Conservation (phyloP, 2,329 filamentous ascomycete species). For the Madurella fahalii region DNA sequence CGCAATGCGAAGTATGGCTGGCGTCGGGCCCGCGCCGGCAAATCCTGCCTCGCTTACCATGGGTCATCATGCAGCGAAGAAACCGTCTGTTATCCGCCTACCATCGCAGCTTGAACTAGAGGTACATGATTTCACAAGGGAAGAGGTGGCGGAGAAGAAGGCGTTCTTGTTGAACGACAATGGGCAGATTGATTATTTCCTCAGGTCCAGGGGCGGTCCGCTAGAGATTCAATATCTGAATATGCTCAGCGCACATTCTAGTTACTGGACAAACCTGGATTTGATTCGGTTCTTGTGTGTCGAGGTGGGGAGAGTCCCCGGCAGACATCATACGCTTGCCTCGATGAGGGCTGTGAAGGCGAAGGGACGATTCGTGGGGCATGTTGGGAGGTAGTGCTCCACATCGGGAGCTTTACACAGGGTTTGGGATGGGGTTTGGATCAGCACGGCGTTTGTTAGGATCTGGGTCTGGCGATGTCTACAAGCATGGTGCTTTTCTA, state of each 20-base stretch:
- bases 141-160: conserved; percentile 87
- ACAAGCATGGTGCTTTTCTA: too few relatives aligned
- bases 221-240: conserved; percentile 95
- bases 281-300: conserved; percentile 87
- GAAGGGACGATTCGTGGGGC: conserved; percentile 33
- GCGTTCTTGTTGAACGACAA: conserved; percentile 91
- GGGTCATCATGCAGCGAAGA: conserved; percentile 8
- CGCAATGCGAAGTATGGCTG: conserved; percentile 58
- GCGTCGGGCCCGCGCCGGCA: conserved; percentile 34
- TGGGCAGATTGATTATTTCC: conserved; percentile 87
- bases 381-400: neutral
- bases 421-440: too few relatives aligned
- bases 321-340: conserved; percentile 56
- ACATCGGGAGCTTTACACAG: too few relatives aligned
- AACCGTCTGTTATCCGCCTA: conserved; percentile 45
- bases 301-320: conserved; percentile 74
- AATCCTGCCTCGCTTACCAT: neutral
- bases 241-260: conserved; percentile 92
- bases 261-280: conserved; percentile 85
- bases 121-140: conserved; percentile 88
- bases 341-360: conserved; percentile 57
- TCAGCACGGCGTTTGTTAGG: too few relatives aligned
- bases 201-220: conserved; percentile 78
- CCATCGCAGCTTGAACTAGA: conserved; percentile 80
- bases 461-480: too few relatives aligned